phyloP scores from a whole-genome alignment of 768 basidiomycete genomes.

The Tylopilus plumbeoviolaceoides region DNA sequence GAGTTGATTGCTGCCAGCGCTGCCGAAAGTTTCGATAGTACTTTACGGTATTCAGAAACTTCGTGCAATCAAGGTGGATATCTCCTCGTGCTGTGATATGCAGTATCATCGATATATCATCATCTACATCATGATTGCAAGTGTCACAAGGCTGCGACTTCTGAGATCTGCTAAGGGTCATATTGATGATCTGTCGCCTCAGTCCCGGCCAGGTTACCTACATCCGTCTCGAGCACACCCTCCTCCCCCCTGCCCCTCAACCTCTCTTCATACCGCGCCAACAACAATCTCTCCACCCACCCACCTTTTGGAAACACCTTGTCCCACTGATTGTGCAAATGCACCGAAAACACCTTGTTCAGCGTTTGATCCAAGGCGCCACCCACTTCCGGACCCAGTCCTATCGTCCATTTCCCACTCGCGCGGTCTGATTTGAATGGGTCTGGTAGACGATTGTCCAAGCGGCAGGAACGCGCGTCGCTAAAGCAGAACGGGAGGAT shows the following conservation, averaged over 20 bases:
- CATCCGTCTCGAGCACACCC: not conserved
- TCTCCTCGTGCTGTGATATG: too few species aligned
- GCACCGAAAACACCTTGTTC: slow-evolving; percentile 76
- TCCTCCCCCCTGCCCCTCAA: slow-evolving; percentile 10
- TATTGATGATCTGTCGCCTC: too few species aligned
- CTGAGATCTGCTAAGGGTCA: too few species aligned
- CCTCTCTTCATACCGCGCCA: slow-evolving; percentile 54
- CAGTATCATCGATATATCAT: too few species aligned
- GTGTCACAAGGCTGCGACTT: too few species aligned
- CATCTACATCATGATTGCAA: too few species aligned
- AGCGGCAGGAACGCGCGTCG: slow-evolving; percentile 86
- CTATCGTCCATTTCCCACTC: slow-evolving; percentile 64
- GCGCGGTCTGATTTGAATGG: slow-evolving; percentile 65
- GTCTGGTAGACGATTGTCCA: slow-evolving; percentile 91
- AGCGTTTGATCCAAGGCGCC: slow-evolving; percentile 62
- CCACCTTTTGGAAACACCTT: slow-evolving; percentile 79
- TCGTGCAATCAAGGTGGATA: too few species aligned
- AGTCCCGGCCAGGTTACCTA: too few species aligned
- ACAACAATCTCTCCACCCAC: slow-evolving; percentile 81
- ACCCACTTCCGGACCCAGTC: slow-evolving; percentile 54
- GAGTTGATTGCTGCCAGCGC: slow-evolving; percentile 4
- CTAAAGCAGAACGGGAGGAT: slow-evolving; percentile 94
- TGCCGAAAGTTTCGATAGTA: too few species aligned
- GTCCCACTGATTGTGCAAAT: slow-evolving; percentile 96
- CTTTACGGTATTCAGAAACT: too few species aligned